Percentiles rank a stretch among this genome's conserved stretches.
phyloP scores from a whole-genome alignment of 352 stramenopile genomes.

The Phytophthora sp. region DNA sequence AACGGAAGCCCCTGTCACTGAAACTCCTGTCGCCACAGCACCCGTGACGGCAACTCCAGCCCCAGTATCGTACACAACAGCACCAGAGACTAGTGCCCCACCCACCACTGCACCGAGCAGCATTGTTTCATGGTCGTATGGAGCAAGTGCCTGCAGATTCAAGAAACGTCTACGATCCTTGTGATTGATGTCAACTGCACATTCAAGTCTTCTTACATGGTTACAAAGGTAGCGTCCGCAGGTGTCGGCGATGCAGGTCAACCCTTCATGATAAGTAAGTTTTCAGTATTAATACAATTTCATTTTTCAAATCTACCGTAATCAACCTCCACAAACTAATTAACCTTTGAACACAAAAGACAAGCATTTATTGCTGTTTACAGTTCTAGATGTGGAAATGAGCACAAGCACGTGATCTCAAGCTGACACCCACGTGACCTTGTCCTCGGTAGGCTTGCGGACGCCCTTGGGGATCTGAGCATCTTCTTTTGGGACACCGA shows the following conservation, averaged over 20 bases:
- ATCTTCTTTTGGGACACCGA: conserved; percentile 65
- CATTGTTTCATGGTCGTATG: not conserved
- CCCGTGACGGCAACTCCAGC: not conserved
- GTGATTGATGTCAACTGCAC: conserved; percentile 6
- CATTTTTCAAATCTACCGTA: no score
- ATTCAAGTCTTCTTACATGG: conserved; percentile 3
- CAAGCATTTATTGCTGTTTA: no score
- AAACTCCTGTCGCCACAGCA: conserved; percentile 1
- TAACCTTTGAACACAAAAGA: conserved; percentile 8
- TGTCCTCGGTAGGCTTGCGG: conserved; percentile 78
- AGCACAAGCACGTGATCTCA: no score
- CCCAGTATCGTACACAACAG: conserved; percentile 11
- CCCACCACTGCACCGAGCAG: not conserved
- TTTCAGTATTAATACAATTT: no score
- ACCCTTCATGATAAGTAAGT: not conserved
- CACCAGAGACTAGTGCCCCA: conserved; percentile 7
- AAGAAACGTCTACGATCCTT: conserved; percentile 20
- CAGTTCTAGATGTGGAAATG: no score
- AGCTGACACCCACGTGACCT: conserved; percentile 60
- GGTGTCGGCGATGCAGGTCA: not conserved
- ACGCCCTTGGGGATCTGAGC: conserved; percentile 53
- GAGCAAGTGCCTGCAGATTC: conserved; percentile 10
- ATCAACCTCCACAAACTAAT: conserved; percentile 1
- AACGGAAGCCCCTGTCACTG: not conserved
- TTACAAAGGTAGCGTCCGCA: not conserved